Percentiles rank a stretch among this genome's conserved stretches.
These are phyloP conservation scores for Nicotiana knightiana DNA, from an alignment of 257 asterid genomes.

Conservation along the genomic window DNA sequence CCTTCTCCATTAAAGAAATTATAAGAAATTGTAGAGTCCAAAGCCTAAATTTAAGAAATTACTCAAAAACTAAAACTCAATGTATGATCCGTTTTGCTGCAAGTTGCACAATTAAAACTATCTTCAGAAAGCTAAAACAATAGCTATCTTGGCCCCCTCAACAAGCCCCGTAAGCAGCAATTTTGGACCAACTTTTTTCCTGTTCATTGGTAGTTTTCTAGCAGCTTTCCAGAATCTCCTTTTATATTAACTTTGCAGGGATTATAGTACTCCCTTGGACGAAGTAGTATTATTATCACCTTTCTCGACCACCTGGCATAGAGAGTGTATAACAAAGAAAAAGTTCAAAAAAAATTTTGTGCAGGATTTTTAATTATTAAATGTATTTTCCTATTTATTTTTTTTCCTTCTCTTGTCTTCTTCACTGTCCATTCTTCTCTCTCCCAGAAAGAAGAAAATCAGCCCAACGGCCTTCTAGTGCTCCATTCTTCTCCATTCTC, in stretches of 20 bases:
- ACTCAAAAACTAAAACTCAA: not conserved
- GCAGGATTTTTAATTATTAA: too few relatives aligned
- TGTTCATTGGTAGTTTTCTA: not conserved
- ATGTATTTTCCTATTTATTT: too few relatives aligned
- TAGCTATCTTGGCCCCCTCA: not conserved
- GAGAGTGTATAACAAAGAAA: too few relatives aligned
- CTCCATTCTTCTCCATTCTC: too few relatives aligned
- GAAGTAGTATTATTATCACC: too few relatives aligned
- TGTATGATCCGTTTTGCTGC: not conserved
- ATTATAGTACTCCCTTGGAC: too few relatives aligned
- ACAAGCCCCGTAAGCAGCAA: constrained; percentile 1
- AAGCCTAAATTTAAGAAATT: not conserved
- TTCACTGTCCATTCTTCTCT: too few relatives aligned
- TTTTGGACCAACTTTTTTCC: not conserved
- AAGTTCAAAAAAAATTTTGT: too few relatives aligned
- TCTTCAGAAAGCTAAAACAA: constrained; percentile 2
- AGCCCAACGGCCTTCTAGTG: too few relatives aligned
- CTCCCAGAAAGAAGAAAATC: too few relatives aligned
- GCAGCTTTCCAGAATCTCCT: not conserved
- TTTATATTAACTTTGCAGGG: not conserved
- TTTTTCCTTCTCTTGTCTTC: too few relatives aligned
- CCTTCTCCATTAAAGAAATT: not conserved
- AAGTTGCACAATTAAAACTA: not conserved
- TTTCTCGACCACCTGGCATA: too few relatives aligned
- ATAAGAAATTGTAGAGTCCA: not conserved